Conservation (phyloP, 2,329 filamentous ascomycete species). For the Sclerotinia glacialis region DNA sequence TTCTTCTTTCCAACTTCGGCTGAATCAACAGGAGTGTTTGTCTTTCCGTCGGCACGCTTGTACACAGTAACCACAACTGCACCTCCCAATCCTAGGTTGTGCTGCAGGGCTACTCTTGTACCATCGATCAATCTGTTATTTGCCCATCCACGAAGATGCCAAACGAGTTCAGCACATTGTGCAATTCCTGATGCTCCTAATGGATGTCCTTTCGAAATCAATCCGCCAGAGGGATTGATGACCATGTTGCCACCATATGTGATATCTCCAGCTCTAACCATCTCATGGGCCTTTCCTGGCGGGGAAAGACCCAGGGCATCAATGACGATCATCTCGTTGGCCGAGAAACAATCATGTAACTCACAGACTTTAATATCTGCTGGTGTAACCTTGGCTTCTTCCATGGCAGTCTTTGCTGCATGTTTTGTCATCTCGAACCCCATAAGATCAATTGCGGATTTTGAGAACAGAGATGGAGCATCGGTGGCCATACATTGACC, state of each 20-base stretch:
- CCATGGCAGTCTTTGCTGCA: constrained; percentile 67
- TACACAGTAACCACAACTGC: constrained; percentile 91
- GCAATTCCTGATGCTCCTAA: constrained; percentile 92
- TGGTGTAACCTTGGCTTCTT: constrained; percentile 67
- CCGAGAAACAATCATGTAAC: constrained; percentile 94
- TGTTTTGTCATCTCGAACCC: constrained; percentile 80
- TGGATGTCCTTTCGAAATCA: constrained; percentile 95
- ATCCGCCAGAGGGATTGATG: constrained; percentile 88
- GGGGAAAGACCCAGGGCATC: constrained; percentile 79
- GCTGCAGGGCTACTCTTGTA: constrained; percentile 76
- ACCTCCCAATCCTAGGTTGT: constrained; percentile 89
- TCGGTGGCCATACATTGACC: constrained; percentile 89
- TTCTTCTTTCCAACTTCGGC: constrained; percentile 63
- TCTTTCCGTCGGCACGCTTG: constrained; percentile 72
- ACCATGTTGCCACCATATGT: constrained; percentile 78
- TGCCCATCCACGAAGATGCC: constrained; percentile 94
- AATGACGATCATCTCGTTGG: constrained; percentile 89
- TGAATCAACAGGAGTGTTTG: constrained; percentile 61
- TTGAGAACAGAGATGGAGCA: constrained; percentile 72
- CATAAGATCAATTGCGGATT: constrained; percentile 80
- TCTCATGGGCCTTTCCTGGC: constrained; percentile 83
- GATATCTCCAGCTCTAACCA: constrained; percentile 83
- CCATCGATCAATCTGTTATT: constrained; percentile 74
- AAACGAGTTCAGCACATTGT: constrained; percentile 91
- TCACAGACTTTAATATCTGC: constrained; percentile 80